These are phyloP conservation scores for Emmonsiellopsis sp. DNA, from an alignment of 2,329 filamentous ascomycete species.

Conservation along the genomic window DNA sequence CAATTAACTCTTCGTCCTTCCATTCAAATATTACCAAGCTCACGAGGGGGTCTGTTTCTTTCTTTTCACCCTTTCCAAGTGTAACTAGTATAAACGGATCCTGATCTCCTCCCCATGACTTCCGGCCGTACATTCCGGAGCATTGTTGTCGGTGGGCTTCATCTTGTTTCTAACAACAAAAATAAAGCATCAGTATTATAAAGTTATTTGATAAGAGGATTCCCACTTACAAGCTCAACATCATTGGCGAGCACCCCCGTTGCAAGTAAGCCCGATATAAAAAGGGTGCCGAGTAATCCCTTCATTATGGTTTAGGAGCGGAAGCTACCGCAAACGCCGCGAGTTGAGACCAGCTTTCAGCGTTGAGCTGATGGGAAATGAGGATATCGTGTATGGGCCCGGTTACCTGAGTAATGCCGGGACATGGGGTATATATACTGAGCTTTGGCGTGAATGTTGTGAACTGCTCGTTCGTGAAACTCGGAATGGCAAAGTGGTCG, in stretches of 20 bases:
- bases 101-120: constrained; percentile 75
- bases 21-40: constrained; percentile 92
- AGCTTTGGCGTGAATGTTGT: neutral
- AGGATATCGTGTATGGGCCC: neutral
- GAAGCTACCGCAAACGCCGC: constrained; percentile 12
- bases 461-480: neutral
- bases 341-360: constrained; percentile 10
- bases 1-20: constrained; percentile 73
- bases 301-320: constrained; percentile 26
- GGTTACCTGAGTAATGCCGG: neutral
- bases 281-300: constrained; percentile 29
- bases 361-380: neutral
- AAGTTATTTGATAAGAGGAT: neutral
- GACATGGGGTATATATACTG: neutral
- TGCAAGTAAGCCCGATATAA: constrained; percentile 30
- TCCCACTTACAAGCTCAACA: constrained; percentile 32
- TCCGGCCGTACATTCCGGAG: constrained; percentile 86
- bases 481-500: neutral
- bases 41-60: constrained; percentile 62
- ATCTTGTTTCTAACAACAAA: constrained; percentile 57
- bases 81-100: constrained; percentile 85
- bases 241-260: constrained; percentile 35
- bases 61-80: constrained; percentile 56
- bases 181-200: constrained; percentile 5
- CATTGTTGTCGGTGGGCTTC: constrained; percentile 75